phyloP scores from a whole-genome alignment of 306 rosid genomes.

The Castanopsis chinensis region DNA sequence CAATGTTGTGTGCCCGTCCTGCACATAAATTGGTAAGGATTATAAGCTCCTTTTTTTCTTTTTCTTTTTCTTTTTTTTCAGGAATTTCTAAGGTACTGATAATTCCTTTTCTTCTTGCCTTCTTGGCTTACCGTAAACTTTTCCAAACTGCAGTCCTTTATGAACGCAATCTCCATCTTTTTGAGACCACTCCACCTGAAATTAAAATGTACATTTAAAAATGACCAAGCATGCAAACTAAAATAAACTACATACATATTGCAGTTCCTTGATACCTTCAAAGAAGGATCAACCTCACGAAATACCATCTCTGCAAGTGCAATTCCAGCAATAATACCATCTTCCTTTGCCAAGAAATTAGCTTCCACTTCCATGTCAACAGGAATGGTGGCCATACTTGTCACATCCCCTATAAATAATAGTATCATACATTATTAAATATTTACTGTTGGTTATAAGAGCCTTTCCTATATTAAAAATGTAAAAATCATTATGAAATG shows the following conservation, averaged over 20 bases:
- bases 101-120: background rate
- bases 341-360: conserved; percentile 87
- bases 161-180: conserved; percentile 74
- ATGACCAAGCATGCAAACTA: conserved; percentile 13
- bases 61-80: conserved; percentile 9
- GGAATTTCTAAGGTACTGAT: conserved; percentile 18
- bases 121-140: conserved; percentile 61
- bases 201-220: conserved; percentile 23
- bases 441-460: background rate
- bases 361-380: conserved; percentile 81
- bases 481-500: background rate
- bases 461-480: background rate
- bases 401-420: conserved; percentile 66
- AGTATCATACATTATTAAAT: background rate
- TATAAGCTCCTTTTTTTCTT: conserved; percentile 7
- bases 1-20: conserved; percentile 83
- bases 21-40: conserved; percentile 27
- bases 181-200: conserved; percentile 83
- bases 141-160: conserved; percentile 85
- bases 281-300: conserved; percentile 81
- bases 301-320: conserved; percentile 81
- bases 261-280: conserved; percentile 48
- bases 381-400: conserved; percentile 83
- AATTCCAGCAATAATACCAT: conserved; percentile 80
- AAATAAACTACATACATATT: conserved; percentile 19